Conservation (phyloP, 2,329 filamentous ascomycete genomes). For the Colletotrichum cordylinicola region DNA sequence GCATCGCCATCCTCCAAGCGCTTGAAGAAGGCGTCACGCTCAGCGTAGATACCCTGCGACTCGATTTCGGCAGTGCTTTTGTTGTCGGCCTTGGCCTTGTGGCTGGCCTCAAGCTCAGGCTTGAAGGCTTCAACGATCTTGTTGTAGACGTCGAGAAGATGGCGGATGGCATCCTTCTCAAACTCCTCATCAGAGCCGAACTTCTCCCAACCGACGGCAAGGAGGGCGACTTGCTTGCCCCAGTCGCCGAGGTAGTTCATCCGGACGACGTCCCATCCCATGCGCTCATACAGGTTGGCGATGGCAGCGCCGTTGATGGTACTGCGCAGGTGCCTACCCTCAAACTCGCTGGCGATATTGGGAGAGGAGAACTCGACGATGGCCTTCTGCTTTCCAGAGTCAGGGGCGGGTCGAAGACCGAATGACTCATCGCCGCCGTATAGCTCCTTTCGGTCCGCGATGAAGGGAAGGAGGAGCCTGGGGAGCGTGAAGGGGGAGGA, state of each 20-base stretch:
- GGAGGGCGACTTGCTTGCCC: constrained; percentile 74
- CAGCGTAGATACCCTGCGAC: constrained; percentile 48
- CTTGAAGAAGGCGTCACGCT: constrained; percentile 67
- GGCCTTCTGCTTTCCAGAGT: constrained; percentile 51
- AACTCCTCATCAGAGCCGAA: constrained; percentile 72
- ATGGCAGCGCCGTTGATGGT: constrained; percentile 80
- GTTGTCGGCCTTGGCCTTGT: constrained; percentile 52
- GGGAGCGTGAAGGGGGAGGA: constrained; percentile 65
- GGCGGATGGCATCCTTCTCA: constrained; percentile 70
- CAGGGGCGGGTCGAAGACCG: constrained; percentile 52
- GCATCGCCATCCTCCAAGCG: constrained; percentile 65
- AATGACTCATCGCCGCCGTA: constrained; percentile 66
- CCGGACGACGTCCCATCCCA: constrained; percentile 73
- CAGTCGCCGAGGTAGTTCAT: constrained; percentile 83
- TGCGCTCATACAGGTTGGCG: constrained; percentile 69
- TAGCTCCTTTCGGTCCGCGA: constrained; percentile 58
- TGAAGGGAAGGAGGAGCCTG: constrained; percentile 62
- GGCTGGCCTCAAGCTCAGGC: constrained; percentile 66
- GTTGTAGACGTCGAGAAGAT: constrained; percentile 76
- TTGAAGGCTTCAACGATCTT: constrained; percentile 68
- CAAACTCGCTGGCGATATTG: constrained; percentile 80
- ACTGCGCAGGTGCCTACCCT: constrained; percentile 75
- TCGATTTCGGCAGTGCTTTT: constrained; percentile 50
- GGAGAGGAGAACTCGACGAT: constrained; percentile 78
- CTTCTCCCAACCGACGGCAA: constrained; percentile 71